phyloP scores from a whole-genome alignment of 768 basidiomycete species.

The Saitozyma podzolica region DNA sequence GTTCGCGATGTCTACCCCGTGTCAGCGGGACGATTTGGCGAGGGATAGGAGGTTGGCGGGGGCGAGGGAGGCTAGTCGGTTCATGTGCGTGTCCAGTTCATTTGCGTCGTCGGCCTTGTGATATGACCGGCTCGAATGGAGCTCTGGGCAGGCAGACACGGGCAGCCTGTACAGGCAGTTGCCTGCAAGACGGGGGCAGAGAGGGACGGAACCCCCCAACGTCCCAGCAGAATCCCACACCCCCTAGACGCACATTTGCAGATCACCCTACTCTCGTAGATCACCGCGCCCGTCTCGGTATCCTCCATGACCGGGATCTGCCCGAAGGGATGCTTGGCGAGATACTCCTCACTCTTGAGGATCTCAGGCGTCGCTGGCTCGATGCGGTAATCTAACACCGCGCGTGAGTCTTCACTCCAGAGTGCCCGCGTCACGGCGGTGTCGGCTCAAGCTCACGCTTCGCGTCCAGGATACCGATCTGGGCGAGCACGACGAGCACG shows the following conservation, averaged over 20 bases:
- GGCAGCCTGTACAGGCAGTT: not conserved
- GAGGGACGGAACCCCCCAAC: too few species aligned
- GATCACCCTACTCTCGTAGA: conserved; percentile 55
- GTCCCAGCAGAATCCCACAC: conserved; percentile 8
- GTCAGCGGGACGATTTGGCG: too few species aligned
- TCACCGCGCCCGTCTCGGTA: conserved; percentile 62
- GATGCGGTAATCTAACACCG: conserved; percentile 15
- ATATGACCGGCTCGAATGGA: too few species aligned
- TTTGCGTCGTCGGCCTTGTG: too few species aligned
- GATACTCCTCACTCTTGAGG: conserved; percentile 44
- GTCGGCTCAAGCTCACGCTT: too few species aligned
- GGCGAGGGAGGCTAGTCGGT: too few species aligned
- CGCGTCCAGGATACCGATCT: too few species aligned
- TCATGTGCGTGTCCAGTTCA: too few species aligned
- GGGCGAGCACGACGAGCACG: too few species aligned
- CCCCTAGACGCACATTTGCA: conserved; percentile 8
- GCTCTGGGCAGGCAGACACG: conserved; percentile 59
- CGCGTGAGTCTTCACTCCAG: not conserved
- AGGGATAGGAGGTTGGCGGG: too few species aligned
- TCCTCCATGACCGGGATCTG: conserved; percentile 62
- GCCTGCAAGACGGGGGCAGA: too few species aligned
- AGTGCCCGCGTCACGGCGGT: too few species aligned
- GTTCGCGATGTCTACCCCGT: conserved; percentile 56
- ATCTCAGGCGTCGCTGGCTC: not conserved
- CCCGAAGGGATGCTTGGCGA: conserved; percentile 65